A percentile compares a stretch with the other conserved stretches of the same genome.
Conservation (phyloP, 352 stramenopile genomes). For the Phytopythium mirpurense region DNA sequence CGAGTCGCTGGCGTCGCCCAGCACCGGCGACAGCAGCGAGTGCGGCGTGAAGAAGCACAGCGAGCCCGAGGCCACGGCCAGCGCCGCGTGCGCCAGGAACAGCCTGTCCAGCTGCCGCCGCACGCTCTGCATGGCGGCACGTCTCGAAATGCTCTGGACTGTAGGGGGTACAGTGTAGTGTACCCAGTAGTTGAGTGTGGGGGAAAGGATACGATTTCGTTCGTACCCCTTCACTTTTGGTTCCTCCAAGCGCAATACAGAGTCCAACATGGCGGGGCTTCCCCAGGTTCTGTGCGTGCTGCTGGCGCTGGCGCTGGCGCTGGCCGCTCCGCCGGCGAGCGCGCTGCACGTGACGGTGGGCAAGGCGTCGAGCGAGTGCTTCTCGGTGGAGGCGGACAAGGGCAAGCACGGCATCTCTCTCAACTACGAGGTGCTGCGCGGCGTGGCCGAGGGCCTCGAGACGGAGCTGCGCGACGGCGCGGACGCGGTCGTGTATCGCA, state of each 20-base stretch:
- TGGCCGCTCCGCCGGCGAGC: slow-evolving; percentile 3
- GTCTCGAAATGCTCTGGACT: no score
- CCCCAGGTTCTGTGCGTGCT: no score
- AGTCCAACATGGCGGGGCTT: no score
- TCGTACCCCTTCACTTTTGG: no score
- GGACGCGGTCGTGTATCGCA: slow-evolving; percentile 47
- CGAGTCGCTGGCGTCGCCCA: slow-evolving; percentile 70
- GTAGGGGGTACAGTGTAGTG: no score
- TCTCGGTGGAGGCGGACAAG: slow-evolving; percentile 58
- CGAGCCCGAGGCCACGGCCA: slow-evolving; percentile 55
- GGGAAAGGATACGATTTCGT: no score
- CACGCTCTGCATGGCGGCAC: slow-evolving; percentile 38
- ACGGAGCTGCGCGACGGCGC: slow-evolving; percentile 61
- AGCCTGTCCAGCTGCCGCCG: slow-evolving; percentile 77
- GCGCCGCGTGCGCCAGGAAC: slow-evolving; percentile 69
- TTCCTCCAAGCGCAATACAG: no score
- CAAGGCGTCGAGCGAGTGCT: slow-evolving; percentile 49
- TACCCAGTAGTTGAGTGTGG: no score
- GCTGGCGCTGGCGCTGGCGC: slow-evolving; percentile 5
- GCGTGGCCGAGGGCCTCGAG: slow-evolving; percentile 65
- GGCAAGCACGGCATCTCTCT: slow-evolving; percentile 84
- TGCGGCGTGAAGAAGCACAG: slow-evolving; percentile 79
- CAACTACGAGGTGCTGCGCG: slow-evolving; percentile 78
- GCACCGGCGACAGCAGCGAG: slow-evolving; percentile 72
- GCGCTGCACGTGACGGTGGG: slow-evolving; percentile 52